Percentiles rank a stretch among this genome's conserved stretches.
Evolutionary conservation across 768 basidiomycete species (phyloP).

Genomic region (Calocera viscosa): DNA sequence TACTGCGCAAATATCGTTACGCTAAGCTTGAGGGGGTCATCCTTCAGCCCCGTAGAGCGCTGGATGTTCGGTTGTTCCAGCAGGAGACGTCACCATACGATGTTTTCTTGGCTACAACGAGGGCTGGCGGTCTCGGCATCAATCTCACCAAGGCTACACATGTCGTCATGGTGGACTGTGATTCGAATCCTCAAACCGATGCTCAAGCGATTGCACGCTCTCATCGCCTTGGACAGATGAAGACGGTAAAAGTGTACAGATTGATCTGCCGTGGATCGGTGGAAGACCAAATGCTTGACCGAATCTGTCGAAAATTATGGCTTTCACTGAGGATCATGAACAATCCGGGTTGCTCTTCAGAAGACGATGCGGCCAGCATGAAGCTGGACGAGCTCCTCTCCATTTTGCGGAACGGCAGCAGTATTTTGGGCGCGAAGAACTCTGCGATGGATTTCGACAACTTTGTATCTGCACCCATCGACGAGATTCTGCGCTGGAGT

Average conservation of each 20-base stretch:
- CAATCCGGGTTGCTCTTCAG: constrained; percentile 18
- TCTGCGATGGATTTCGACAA: constrained; percentile 32
- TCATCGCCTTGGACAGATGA: constrained; percentile 55
- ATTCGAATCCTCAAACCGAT: constrained; percentile 33
- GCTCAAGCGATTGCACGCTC: constrained; percentile 26
- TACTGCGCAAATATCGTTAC: constrained; percentile 44
- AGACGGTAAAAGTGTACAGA: constrained; percentile 57
- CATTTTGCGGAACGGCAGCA: constrained; percentile 47
- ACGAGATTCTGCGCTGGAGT: constrained; percentile 38
- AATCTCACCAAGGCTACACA: constrained; percentile 15
- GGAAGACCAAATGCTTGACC: constrained; percentile 64
- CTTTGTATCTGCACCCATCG: constrained; percentile 37
- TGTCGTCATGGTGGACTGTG: constrained; percentile 24
- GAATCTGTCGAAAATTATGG: constrained; percentile 58
- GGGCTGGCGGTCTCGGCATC: constrained; percentile 50
- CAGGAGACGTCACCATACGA: constrained; percentile 51
- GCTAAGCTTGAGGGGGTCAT: constrained; percentile 50
- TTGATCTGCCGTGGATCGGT: constrained; percentile 54
- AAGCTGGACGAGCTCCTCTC: constrained; percentile 39
- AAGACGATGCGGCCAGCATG: constrained; percentile 25
- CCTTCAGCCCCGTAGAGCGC: constrained; percentile 40
- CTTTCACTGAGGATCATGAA: constrained; percentile 50
- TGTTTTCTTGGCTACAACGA: constrained; percentile 57
- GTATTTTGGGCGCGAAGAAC: constrained; percentile 36
- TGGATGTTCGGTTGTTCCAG: constrained; percentile 54